Conservation (phyloP, 2,329 filamentous ascomycete genomes). For the Pseudophaeomoniella oleicola region DNA sequence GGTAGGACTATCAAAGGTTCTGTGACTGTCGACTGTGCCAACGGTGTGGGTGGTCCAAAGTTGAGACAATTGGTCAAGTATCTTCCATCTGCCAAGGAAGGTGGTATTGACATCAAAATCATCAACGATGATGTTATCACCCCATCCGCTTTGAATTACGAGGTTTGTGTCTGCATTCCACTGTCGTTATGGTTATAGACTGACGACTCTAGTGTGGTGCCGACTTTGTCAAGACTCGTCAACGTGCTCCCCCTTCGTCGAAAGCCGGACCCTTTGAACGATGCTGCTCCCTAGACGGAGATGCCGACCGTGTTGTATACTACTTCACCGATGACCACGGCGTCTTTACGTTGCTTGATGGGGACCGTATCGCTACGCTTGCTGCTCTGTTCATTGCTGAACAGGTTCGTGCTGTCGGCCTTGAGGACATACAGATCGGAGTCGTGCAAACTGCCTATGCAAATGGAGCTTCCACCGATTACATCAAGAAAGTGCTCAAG, state of each 20-base stretch:
- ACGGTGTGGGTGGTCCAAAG: constrained; percentile 90
- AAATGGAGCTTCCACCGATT: constrained; percentile 87
- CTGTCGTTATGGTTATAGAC: constrained; percentile 5
- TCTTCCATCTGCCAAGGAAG: constrained; percentile 52
- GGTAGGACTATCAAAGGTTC: constrained; percentile 58
- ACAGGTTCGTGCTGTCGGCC: constrained; percentile 63
- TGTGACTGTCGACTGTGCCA: constrained; percentile 85
- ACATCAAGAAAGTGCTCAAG: constrained; percentile 74
- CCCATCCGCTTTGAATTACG: constrained; percentile 75
- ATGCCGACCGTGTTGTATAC: constrained; percentile 90
- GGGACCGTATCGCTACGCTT: constrained; percentile 90
- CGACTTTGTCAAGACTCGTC: constrained; percentile 94
- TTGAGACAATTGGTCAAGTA: constrained; percentile 73
- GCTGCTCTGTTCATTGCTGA: constrained; percentile 89
- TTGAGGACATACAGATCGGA: constrained; percentile 72
- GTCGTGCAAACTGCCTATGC: constrained; percentile 97
- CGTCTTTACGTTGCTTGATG: constrained; percentile 83
- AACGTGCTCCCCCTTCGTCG: constrained; percentile 71
- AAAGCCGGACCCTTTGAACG: constrained; percentile 63
- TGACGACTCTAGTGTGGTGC: constrained; percentile 57
- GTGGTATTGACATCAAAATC: constrained; percentile 65
- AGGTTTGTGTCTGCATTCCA: constrained; percentile 42
- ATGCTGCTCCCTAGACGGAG: constrained; percentile 84
- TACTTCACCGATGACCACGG: constrained; percentile 76
- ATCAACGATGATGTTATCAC: constrained; percentile 89